A percentile compares a stretch with the other conserved stretches of the same genome.
phyloP scores from a whole-genome alignment of 352 stramenopile genomes.

The Globisporangium viniferum region DNA sequence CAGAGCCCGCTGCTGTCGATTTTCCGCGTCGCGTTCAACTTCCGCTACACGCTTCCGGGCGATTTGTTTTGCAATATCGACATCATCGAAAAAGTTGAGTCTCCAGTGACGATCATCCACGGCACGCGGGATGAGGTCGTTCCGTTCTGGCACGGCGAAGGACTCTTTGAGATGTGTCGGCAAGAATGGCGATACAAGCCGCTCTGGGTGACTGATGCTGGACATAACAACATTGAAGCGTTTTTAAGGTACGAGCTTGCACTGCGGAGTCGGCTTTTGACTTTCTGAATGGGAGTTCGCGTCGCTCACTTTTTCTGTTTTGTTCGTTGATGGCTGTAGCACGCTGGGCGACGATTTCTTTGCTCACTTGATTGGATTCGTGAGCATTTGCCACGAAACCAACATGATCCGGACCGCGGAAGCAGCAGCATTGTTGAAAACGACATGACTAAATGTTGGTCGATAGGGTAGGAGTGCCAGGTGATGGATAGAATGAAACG shows the following conservation, averaged over 20 bases:
- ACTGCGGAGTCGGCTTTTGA: background rate
- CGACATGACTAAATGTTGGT: conserved; percentile 16
- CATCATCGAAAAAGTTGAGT: conserved; percentile 85
- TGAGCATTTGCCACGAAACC: conserved; percentile 71
- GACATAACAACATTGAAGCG: conserved; percentile 99
- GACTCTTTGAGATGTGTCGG: conserved; percentile 89
- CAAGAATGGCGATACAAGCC: conserved; percentile 95
- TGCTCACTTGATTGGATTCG: conserved; percentile 71
- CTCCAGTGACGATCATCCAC: conserved; percentile 97
- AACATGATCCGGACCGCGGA: conserved; percentile 40
- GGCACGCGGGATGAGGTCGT: conserved; percentile 98
- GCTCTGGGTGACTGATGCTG: conserved; percentile 96
- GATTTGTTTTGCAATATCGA: conserved; percentile 99
- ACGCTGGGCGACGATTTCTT: conserved; percentile 79
- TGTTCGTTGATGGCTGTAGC: conserved; percentile 17
- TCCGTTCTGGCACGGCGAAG: conserved; percentile 97
- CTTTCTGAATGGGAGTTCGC: background rate
- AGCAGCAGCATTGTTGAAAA: conserved; percentile 10
- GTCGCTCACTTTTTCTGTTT: background rate
- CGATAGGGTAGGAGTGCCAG: conserved; percentile 4
- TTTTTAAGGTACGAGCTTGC: conserved; percentile 75
- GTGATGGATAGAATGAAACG: conserved; percentile 31
- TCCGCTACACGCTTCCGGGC: conserved; percentile 95
- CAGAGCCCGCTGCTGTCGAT: conserved; percentile 96
- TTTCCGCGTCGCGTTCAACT: conserved; percentile 98